These are phyloP conservation scores for Leishmania martiniquensis DNA, from an alignment of 208 protist genomes.

Conservation along the genomic window DNA sequence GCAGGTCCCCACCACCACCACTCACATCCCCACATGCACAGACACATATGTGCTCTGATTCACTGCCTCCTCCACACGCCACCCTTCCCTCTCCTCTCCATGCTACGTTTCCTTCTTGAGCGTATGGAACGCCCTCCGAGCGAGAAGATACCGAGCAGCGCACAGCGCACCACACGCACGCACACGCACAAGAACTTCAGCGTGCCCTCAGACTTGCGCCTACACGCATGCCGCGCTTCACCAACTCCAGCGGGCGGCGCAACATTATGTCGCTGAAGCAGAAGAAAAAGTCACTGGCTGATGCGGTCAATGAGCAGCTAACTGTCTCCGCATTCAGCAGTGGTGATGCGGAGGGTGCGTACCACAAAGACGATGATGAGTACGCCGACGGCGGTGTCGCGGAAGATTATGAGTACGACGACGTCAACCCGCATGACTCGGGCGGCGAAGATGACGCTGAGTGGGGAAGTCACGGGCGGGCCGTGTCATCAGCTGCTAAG, in stretches of 20 bases:
- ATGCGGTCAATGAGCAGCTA: conserved; percentile 77
- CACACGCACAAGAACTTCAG: background rate
- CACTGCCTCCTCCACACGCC: background rate
- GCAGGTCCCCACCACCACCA: no score
- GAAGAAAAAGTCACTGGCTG: conserved; percentile 63
- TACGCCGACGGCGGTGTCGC: conserved; percentile 31
- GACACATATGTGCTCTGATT: background rate
- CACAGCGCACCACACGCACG: background rate
- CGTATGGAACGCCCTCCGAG: background rate
- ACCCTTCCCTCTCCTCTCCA: background rate
- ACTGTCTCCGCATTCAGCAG: conserved; percentile 2
- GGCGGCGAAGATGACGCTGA: background rate
- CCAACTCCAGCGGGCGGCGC: conserved; percentile 19
- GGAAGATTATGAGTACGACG: conserved; percentile 45
- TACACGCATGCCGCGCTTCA: conserved; percentile 36
- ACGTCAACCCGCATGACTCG: conserved; percentile 12
- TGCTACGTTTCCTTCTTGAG: background rate
- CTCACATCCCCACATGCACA: background rate
- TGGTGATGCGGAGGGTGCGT: conserved; percentile 10
- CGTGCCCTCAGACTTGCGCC: background rate
- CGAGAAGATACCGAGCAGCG: background rate
- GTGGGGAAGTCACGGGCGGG: background rate
- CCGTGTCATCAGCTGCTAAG: conserved; percentile 5
- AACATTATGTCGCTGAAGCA: conserved; percentile 42
- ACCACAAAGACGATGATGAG: conserved; percentile 22